Evolutionary conservation across 805 yeast species (phyloP).

Genomic region (Yarrowia deformans): DNA sequence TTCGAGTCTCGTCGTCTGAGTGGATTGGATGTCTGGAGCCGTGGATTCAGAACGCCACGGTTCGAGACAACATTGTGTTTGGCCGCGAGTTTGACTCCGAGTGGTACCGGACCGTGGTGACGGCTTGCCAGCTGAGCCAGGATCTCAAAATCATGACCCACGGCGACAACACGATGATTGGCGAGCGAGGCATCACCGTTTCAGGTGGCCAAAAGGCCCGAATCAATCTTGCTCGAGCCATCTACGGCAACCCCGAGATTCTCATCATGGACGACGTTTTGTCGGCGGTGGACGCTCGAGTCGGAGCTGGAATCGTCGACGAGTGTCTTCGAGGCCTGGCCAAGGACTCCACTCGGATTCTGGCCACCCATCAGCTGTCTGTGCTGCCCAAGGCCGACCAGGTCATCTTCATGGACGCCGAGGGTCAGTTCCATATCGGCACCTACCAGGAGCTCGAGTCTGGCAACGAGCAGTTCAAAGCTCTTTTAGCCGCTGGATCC

Average conservation of each 20-base stretch:
- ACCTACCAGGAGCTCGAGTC: slow-evolving; percentile 60
- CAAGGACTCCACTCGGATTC: slow-evolving; percentile 65
- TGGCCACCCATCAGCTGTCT: slow-evolving; percentile 86
- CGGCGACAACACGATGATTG: slow-evolving; percentile 83
- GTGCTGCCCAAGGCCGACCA: slow-evolving; percentile 73
- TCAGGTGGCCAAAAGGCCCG: slow-evolving; percentile 94
- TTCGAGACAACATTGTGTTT: slow-evolving; percentile 74
- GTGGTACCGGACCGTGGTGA: slow-evolving; percentile 62
- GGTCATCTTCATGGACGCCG: slow-evolving; percentile 67
- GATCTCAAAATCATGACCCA: slow-evolving; percentile 74
- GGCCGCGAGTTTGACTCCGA: slow-evolving; percentile 62
- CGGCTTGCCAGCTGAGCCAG: slow-evolving; percentile 68
- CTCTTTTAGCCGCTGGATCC: slow-evolving; percentile 51
- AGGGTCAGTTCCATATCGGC: slow-evolving; percentile 68
- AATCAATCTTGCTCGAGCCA: slow-evolving; percentile 81
- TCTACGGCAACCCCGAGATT: slow-evolving; percentile 70
- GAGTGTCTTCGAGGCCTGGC: slow-evolving; percentile 69
- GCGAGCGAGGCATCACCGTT: slow-evolving; percentile 86
- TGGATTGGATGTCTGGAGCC: slow-evolving; percentile 68
- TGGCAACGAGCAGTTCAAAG: slow-evolving; percentile 58
- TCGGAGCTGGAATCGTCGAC: slow-evolving; percentile 77
- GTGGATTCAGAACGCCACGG: slow-evolving; percentile 85
- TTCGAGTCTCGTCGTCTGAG: slow-evolving; percentile 59
- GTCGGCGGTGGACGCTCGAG: slow-evolving; percentile 88
- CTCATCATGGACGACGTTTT: slow-evolving; percentile 80